These are phyloP conservation scores for Mycosarcoma maydis DNA, from an alignment of 1,284 basidiomycete species.

Conservation along the genomic window DNA sequence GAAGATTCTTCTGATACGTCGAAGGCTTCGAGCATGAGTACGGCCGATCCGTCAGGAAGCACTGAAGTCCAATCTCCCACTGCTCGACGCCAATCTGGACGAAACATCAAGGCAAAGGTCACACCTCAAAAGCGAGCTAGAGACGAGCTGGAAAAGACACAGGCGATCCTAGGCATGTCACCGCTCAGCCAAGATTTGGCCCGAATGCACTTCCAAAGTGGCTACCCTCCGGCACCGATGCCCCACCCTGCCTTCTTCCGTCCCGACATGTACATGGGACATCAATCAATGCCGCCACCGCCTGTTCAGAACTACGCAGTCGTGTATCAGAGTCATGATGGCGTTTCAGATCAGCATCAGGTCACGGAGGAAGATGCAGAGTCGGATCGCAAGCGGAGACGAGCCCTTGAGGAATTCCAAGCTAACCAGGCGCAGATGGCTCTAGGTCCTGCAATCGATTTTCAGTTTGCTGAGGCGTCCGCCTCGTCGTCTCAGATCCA, in stretches of 20 bases:
- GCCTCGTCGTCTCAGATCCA: slow-evolving; percentile 4
- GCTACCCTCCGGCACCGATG: slow-evolving; percentile 1
- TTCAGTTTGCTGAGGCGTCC: slow-evolving; percentile 7
- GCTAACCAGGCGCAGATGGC: slow-evolving; percentile 10
- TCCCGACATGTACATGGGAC: slow-evolving; percentile 8
- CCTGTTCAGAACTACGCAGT: slow-evolving; percentile 6
- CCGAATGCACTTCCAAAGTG: slow-evolving; percentile 31
- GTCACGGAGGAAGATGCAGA: slow-evolving; percentile 8
- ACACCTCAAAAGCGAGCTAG: slow-evolving; percentile 29
- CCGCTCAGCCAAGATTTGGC: slow-evolving; percentile 39
- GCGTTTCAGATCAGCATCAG: neutral
- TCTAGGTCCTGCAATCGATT: slow-evolving; percentile 24
- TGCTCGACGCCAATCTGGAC: slow-evolving; percentile 15
- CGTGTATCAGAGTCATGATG: neutral
- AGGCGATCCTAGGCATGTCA: slow-evolving; percentile 22
- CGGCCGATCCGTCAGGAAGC: neutral
- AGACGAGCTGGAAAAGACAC: slow-evolving; percentile 13
- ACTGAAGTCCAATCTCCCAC: neutral
- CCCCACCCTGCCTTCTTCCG: slow-evolving; percentile 15
- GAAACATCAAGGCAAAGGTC: slow-evolving; percentile 13
- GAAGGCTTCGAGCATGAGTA: neutral
- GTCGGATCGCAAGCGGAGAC: slow-evolving; percentile 27
- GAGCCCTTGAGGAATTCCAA: slow-evolving; percentile 9
- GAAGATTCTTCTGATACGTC: neutral
- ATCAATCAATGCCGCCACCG: slow-evolving; percentile 7